Evolutionary conservation across 805 yeast species (phyloP), one percentile per base, ranked within the genome.

Genomic region (Clavispora vitiphila): DNA sequence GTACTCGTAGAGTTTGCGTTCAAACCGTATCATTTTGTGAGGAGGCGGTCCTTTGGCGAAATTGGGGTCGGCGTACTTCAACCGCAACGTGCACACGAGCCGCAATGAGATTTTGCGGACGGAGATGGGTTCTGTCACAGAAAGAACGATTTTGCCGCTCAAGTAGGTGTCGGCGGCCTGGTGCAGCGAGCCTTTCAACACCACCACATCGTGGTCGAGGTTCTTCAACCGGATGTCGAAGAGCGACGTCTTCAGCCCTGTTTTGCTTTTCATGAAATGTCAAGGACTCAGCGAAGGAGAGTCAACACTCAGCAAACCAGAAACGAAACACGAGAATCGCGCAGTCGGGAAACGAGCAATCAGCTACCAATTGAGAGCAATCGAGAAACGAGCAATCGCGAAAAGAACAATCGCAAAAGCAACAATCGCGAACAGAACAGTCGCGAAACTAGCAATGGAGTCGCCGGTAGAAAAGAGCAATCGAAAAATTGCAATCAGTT

Each of bases 141-240:
- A 75, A 20, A 93, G 62, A 1, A 83, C 89, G 19, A 93, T 80
- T 9, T 78, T 79, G 4, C 99, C 99, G 1, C 83, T 67, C 21
- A 93, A 61, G 6, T 84, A 65, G 3, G 79, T 86, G 2, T 96
- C 81, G 0, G 87, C 73, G 0, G 97, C 96, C 39, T 83, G 90
- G 26, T 74, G 72, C 5, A 83, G 80, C 1, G 83, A 56, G 1
- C 99, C 99, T 51, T 88, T 83, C 24, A 91, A 61, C 8, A 93
- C 76, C 4, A 91, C 63, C 8, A 90, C 91, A 55, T 88, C 93
- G 48, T 80, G 82, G 34, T 86, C 95, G 2, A 75, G 59, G 20
- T 87, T 78, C 38, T 78, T 73, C 27, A 87, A 61, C 40, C 95
- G 70, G 42, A 78, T 71, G 40, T 76, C 72, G 46, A 67, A 67